Percentiles rank a stretch among this genome's conserved stretches.
phyloP scores from a whole-genome alignment of 108 stramenopile genomes.

The Epithemia pelagica region DNA sequence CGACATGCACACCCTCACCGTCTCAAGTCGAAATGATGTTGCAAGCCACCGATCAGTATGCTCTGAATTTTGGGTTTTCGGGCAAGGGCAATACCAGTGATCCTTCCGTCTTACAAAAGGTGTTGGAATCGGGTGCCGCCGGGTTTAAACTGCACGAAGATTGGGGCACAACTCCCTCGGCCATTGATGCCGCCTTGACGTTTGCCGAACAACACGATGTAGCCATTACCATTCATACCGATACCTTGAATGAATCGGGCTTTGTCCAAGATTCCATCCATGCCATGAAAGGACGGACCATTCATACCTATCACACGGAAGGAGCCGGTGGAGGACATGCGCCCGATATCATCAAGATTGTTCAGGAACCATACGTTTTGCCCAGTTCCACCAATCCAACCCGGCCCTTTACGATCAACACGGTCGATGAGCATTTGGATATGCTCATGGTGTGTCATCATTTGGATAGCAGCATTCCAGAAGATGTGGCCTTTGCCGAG shows the following conservation, averaged over 20 bases:
- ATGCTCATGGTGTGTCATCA: slow-evolving; percentile 99
- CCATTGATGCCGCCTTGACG: slow-evolving; percentile 88
- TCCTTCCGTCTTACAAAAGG: slow-evolving; percentile 45
- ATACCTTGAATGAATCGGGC: slow-evolving; percentile 94
- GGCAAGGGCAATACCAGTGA: slow-evolving; percentile 95
- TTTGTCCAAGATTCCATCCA: slow-evolving; percentile 90
- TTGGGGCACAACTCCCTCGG: slow-evolving; percentile 97
- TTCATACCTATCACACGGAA: slow-evolving; percentile 92
- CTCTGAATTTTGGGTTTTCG: slow-evolving; percentile 95
- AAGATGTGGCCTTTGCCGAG: slow-evolving; percentile 96
- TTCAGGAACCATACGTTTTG: slow-evolving; percentile 82
- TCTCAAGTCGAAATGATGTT: slow-evolving; percentile 94
- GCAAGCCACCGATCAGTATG: slow-evolving; percentile 83
- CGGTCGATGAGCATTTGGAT: slow-evolving; percentile 98
- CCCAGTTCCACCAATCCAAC: slow-evolving; percentile 97
- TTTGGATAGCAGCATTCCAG: slow-evolving; percentile 82
- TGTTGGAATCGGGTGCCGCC: slow-evolving; percentile 76
- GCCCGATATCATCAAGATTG: slow-evolving; percentile 97
- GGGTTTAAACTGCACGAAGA: slow-evolving; percentile 98
- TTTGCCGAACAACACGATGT: slow-evolving; percentile 89
- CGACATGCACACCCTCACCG: slow-evolving; percentile 95
- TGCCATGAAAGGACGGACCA: slow-evolving; percentile 94
- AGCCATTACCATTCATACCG: slow-evolving; percentile 96
- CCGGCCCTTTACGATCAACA: slow-evolving; percentile 92
- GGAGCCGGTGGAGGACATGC: slow-evolving; percentile 94